Evolutionary conservation across 306 rosid genomes (phyloP), one percentile per base, ranked within the genome.

Genomic region (Cucurbita maxima): DNA sequence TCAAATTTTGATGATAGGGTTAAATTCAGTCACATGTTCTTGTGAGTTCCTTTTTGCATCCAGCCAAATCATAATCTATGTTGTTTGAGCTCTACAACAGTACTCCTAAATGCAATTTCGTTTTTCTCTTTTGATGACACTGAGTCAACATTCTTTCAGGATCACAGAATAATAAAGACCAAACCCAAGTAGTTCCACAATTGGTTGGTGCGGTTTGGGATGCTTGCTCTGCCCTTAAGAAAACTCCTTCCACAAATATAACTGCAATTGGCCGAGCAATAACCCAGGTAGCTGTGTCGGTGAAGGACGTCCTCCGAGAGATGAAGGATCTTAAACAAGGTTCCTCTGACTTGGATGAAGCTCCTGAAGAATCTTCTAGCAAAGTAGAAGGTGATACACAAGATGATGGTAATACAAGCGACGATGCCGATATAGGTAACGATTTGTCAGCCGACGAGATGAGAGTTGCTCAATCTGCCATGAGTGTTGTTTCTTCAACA

Each of bases 271-370:
- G 99, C 71, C 83, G 96, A 74, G 90, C 83, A 66, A 83, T 91
- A 85, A 88, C 96, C 4, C 89, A 82, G 78, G 87, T 91, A 75
- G 99, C 96, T 1, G 92, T 91, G 75, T 83, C 96, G 12, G 80
- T 91, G 70, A 95, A 91, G 78, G 99, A 91, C 7, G 97, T 95
- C 80, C 89, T 95, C 61, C 96, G 96, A 1, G 99, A 95, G 81
- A 82, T 95, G 96, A 95, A 85, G 76, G 99, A 95, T 84, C 85
- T 95, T 71, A 95, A 87, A 83, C 89, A 90, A 6, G 83, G 5
- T 34, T 78, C 91, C 41, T 76, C 83, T 9, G 83, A 86, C 74
- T 50, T 51, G 16, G 90, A 84, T 14, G 76, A 78, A 77, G 60
- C 79, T n/a, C 54, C 51, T 0, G 72, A 58, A 18, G 84, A 83